These are phyloP conservation scores for Eimeria mitis DNA, from an alignment of 169 alveolate species.

Conservation along the genomic window DNA sequence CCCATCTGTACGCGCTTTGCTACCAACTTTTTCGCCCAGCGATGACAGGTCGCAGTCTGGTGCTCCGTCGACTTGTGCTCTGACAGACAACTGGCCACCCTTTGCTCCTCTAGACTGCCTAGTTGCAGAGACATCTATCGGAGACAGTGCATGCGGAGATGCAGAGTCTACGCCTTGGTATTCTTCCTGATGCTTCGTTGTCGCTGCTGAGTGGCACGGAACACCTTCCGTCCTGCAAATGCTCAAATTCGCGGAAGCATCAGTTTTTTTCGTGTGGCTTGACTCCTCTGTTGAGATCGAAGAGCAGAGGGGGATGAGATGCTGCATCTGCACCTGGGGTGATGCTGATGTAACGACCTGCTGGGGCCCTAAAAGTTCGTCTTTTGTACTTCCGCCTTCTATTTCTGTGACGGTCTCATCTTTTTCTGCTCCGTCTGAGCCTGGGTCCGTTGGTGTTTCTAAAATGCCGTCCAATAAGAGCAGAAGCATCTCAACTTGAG, in stretches of 20 bases:
- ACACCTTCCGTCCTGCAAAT: neutral
- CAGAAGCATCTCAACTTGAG: constrained; percentile 39
- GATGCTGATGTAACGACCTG: neutral
- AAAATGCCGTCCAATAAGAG: neutral
- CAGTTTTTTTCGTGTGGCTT: neutral
- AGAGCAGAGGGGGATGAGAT: neutral
- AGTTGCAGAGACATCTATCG: neutral
- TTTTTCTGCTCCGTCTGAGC: neutral
- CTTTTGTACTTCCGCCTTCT: neutral
- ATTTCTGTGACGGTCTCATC: neutral
- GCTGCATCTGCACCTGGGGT: neutral
- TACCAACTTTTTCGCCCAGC: neutral
- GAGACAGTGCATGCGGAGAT: neutral
- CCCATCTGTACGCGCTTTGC: neutral
- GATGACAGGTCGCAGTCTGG: neutral
- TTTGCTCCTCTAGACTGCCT: neutral
- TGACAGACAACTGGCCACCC: neutral
- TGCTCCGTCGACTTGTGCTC: neutral
- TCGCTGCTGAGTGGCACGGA: neutral
- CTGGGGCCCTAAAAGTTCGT: neutral
- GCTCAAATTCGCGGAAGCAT: neutral
- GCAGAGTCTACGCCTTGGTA: neutral
- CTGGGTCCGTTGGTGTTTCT: neutral
- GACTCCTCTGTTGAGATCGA: neutral
- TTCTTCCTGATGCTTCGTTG: neutral